A percentile compares a stretch with the other conserved stretches of the same genome.
These are phyloP conservation scores for Suhomyces guaymorum DNA, from an alignment of 1,139 yeast genomes.

Conservation along the genomic window DNA sequence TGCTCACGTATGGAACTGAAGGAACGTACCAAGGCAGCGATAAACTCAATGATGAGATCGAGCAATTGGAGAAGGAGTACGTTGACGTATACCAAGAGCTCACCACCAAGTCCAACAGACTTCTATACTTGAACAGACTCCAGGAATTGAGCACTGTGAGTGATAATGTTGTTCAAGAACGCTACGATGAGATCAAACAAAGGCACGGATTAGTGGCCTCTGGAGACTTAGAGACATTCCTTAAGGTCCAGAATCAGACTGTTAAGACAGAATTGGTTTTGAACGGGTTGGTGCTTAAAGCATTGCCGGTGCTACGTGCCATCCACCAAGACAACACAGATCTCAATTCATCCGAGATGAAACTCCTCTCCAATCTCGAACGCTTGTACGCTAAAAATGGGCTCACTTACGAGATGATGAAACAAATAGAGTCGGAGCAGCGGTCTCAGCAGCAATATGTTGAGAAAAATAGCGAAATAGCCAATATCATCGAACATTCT, in stretches of 20 bases:
- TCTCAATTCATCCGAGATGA: slow-evolving; percentile 32
- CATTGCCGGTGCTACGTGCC: slow-evolving; percentile 35
- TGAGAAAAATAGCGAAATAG: slow-evolving; percentile 17
- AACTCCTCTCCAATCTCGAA: slow-evolving; percentile 28
- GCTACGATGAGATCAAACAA: slow-evolving; percentile 13
- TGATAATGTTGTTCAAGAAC: slow-evolving; percentile 15
- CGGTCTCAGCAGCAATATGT: no score
- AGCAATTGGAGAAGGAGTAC: slow-evolving; percentile 25
- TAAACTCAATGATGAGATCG: slow-evolving; percentile 8
- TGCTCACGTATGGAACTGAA: slow-evolving; percentile 18
- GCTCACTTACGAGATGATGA: slow-evolving; percentile 18
- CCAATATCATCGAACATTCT: slow-evolving; percentile 10
- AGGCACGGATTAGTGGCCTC: slow-evolving; percentile 19
- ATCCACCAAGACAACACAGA: slow-evolving; percentile 32
- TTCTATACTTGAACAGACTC: slow-evolving; percentile 33
- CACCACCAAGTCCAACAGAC: slow-evolving; percentile 26
- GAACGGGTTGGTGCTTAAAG: slow-evolving; percentile 26
- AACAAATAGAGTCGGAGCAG: no score
- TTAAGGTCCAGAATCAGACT: slow-evolving; percentile 22
- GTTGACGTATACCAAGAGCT: slow-evolving; percentile 23
- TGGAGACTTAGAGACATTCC: slow-evolving; percentile 23
- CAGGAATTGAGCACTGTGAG: slow-evolving; percentile 19
- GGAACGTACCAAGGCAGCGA: background rate
- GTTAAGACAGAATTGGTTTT: slow-evolving; percentile 30
- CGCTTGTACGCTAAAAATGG: slow-evolving; percentile 18